Conservation (phyloP, 352 stramenopile genomes). For the Pythium guiyangense region DNA sequence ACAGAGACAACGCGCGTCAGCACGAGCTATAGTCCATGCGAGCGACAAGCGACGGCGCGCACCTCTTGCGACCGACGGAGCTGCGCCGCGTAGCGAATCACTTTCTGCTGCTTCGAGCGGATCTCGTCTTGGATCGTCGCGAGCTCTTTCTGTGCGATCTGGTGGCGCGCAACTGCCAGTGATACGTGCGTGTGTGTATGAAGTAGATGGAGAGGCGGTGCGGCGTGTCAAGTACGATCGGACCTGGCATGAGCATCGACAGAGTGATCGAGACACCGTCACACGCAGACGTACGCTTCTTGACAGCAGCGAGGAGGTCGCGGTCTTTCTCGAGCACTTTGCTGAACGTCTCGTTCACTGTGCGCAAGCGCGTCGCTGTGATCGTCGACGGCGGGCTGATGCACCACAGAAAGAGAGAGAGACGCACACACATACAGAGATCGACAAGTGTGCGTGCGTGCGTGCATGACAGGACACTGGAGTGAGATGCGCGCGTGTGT, state of each 20-base stretch:
- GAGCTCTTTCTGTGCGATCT: conserved; percentile 69
- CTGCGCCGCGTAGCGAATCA: conserved; percentile 64
- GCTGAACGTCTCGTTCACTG: conserved; percentile 71
- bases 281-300: conserved; percentile 48
- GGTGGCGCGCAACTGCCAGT: conserved; percentile 52
- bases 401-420: neutral
- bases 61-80: conserved; percentile 61
- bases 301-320: conserved; percentile 57
- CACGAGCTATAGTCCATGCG: neutral
- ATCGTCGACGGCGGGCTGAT: conserved; percentile 67
- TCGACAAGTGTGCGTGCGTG: neutral
- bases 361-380: conserved; percentile 62
- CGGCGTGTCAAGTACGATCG: neutral
- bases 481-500: neutral
- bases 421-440: neutral
- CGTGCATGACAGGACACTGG: neutral
- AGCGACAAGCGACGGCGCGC: neutral
- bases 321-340: conserved; percentile 78
- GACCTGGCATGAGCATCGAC: too few relatives aligned
- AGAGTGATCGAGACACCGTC: neutral
- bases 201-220: too few relatives aligned
- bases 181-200: neutral
- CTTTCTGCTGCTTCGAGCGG: conserved; percentile 59
- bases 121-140: conserved; percentile 52
- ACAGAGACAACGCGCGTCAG: too few relatives aligned